These are phyloP conservation scores for Tremellales sp. DNA, from an alignment of 1,284 basidiomycete species.

Conservation along the genomic window DNA sequence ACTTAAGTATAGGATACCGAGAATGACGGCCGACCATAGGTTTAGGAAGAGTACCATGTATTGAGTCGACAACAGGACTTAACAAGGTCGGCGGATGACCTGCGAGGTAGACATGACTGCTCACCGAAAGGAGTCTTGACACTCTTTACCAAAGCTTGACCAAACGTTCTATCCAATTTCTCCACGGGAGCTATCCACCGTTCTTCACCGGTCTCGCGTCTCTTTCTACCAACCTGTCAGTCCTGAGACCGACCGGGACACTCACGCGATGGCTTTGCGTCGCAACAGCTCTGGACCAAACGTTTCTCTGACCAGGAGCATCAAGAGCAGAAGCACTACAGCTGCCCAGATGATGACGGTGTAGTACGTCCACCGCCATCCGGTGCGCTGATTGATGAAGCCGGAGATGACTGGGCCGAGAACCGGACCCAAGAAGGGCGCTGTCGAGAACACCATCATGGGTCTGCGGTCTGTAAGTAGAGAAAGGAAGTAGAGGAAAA, in stretches of 20 bases:
- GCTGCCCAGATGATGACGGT: conserved; percentile 57
- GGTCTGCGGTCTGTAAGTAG: conserved; percentile 52
- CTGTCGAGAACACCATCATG: conserved; percentile 69
- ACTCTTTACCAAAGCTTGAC: conserved; percentile 54
- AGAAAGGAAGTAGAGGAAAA: background rate
- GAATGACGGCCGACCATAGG: conserved; percentile 60
- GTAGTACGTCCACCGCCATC: conserved; percentile 78
- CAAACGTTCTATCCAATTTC: conserved; percentile 51
- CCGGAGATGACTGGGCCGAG: conserved; percentile 55
- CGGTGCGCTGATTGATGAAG: conserved; percentile 54
- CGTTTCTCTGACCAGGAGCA: conserved; percentile 68
- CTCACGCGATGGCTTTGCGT: conserved; percentile 54
- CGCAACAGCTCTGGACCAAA: conserved; percentile 62
- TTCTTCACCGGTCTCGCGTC: conserved; percentile 54
- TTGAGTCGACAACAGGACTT: conserved; percentile 66
- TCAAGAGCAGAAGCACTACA: conserved; percentile 41
- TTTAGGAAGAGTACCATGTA: conserved; percentile 70
- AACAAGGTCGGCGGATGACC: conserved; percentile 6
- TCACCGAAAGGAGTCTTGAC: conserved; percentile 69
- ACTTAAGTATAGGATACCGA: conserved; percentile 70
- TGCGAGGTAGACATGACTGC: conserved; percentile 32
- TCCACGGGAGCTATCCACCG: conserved; percentile 61
- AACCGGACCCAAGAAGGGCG: conserved; percentile 71
- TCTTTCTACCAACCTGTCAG: conserved; percentile 43
- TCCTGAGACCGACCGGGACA: conserved; percentile 11